Evolutionary conservation across 78 protist genomes (phyloP).

Genomic region (Pigoraptor vietnamica): DNA sequence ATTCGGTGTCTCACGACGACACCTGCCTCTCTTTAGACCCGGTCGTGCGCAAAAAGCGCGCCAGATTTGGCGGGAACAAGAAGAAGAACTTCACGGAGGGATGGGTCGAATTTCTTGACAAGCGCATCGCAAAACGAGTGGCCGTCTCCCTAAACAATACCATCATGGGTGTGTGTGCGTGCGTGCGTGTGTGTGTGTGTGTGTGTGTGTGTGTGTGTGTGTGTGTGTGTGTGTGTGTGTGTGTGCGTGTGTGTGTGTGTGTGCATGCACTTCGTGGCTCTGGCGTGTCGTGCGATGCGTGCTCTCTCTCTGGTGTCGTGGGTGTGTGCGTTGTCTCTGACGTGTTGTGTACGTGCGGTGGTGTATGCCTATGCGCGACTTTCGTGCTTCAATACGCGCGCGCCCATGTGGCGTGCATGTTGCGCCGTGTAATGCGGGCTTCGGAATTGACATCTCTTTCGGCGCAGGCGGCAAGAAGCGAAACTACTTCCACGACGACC

Average conservation of each 20-base stretch:
- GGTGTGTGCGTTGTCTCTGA: too few relatives aligned
- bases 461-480: constrained; percentile 36
- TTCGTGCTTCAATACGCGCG: too few relatives aligned
- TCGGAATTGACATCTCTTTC: too few relatives aligned
- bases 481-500: constrained; percentile 49
- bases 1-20: not conserved
- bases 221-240: not conserved
- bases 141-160: constrained; percentile 56
- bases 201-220: not conserved
- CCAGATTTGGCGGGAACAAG: constrained; percentile 55
- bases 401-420: too few relatives aligned
- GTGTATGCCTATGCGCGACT: too few relatives aligned
- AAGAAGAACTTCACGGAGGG: constrained; percentile 60
- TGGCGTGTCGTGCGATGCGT: too few relatives aligned
- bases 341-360: too few relatives aligned
- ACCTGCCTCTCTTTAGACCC: not conserved
- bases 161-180: constrained; percentile 9
- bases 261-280: not conserved
- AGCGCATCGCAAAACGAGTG: constrained; percentile 46
- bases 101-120: constrained; percentile 82
- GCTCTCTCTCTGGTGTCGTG: too few relatives aligned
- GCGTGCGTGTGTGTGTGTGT: too few relatives aligned
- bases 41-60: constrained; percentile 9
- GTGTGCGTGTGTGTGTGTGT: not conserved
- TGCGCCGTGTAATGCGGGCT: not conserved